Evolutionary conservation across 2,329 filamentous ascomycete genomes (phyloP), one percentile per base, ranked within the genome.

Genomic region (Claviceps digitariae): DNA sequence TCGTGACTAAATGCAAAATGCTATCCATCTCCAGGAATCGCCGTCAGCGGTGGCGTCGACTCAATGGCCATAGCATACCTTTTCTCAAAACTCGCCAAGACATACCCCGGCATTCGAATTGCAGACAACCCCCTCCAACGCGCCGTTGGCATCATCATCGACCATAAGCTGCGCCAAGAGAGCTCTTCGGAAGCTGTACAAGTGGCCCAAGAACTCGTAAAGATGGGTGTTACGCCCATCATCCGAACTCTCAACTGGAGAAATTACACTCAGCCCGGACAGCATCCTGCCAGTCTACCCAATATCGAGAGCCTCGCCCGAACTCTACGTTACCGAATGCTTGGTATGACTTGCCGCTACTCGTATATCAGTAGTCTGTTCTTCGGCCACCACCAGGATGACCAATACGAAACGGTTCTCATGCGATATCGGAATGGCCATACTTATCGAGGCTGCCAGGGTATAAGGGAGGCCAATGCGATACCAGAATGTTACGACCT

Each of bases 41-140:
- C 90, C 17, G 74, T 97, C 56, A 96, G 90, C 63, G 93, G 93
- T 25, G 93, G 93, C 8, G 87, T 93, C 41, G 93, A 98, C 68
- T 97, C 91, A n/a, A 98, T 97, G 90, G 91, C 91, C 29, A 74
- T 98, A 56, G 89, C 90, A 53, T 82, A 75, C 56, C 76, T 97
- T 38, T 87, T 86, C 64, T 76, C 74, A 49, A 67, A 72, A 47
- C 61, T 77, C 38, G 67, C 68, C 40, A 64, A 56, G 3, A 55
- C 57, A 3, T 62, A 71, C 47, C 62, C 62, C 2, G 55, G 59
- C 27, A 61, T 72, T 57, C 68, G 58, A 45, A 62, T 81, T 27
- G 69, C 69, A 36, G 76, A 76, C 60, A 72, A 75, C 55, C 69
- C 72, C 15, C 61, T 73, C 40, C 57, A 60, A 12, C 59, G 61